Base-by-base conservation (phyloP, 257 asterid genomes). In the Fraxinus cuspidata region DNA sequence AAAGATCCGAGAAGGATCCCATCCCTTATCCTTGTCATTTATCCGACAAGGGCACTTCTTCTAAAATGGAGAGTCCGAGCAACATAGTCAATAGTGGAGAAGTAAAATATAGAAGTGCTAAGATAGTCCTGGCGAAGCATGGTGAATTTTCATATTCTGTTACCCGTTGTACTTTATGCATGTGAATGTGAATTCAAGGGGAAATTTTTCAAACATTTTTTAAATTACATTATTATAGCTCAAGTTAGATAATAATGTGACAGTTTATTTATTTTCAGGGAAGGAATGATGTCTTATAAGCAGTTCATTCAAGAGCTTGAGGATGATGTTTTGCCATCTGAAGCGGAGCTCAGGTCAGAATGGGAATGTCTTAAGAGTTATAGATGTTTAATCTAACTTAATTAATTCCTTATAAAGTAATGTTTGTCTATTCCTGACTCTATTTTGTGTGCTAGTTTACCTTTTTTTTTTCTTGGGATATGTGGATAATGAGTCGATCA, bases 261-360 rank as follows among this genome's bases (percentile, higher is more conserved):
- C 69, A 56, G 69, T 42, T 74, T 75, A 42, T 28, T 35, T n/a
- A 60, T 80, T 78, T 77, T 69, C 87, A 96, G 99, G 86, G 98
- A 96, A 85, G 99, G 99, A 75, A 87, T 96, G 97, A 87, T 93
- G 98, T 96, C 99, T 68, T 96, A 96, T 88, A 96, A 96, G 92
- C 99, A 92, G 82, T 96, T 96, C 86, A 96, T 96, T 85, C 99
- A 93, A 91, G 99, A 96, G 90, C 97, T 96, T 84, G 99, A 96
- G 86, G 99, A 96, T 87, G 99, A 96, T 82, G 89, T 96, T 77
- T 82, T 92, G 77, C 99, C 99, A 53, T 79, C 97, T 84, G 99
- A 96, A 84, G 99, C 99, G 44, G 99, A 96, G 84, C 92, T 91
- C 80, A 96, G 99, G 99, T 96, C 70, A 83, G 90, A 74, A 68